Evolutionary conservation across 805 yeast species (phyloP).

Genomic region (Naumovozyma baii): DNA sequence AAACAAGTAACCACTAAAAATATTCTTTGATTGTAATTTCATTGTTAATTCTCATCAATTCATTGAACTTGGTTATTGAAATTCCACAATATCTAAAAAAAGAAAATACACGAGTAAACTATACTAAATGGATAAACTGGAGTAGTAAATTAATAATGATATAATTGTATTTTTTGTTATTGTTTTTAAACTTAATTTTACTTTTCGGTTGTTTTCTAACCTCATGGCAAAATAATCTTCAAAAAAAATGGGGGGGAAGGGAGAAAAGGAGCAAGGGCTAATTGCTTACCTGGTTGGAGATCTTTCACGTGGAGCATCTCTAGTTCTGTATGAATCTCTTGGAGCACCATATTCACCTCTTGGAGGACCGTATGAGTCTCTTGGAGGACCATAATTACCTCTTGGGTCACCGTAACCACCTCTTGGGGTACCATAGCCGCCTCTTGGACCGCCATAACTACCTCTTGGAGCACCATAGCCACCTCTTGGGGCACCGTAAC

Average conservation of each 20-base stretch:
- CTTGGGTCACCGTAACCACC: constrained; percentile 20
- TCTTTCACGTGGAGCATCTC: constrained; percentile 52
- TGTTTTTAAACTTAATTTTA: background rate
- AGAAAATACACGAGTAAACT: background rate
- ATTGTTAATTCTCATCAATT: background rate
- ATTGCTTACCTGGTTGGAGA: constrained; percentile 57
- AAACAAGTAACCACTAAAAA: background rate
- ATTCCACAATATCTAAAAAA: background rate
- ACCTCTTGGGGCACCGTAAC: constrained; percentile 29
- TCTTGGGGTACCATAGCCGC: constrained; percentile 30
- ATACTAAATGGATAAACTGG: background rate
- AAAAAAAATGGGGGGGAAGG: background rate
- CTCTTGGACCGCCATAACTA: constrained; percentile 28
- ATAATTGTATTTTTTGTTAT: background rate
- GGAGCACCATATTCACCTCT: constrained; percentile 27
- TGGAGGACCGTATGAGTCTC: constrained; percentile 26
- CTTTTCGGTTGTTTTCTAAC: too few relatives aligned
- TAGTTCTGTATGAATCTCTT: constrained; percentile 40
- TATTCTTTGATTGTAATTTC: background rate
- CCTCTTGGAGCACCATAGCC: constrained; percentile 29
- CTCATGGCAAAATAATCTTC: too few relatives aligned
- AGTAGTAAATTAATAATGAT: background rate
- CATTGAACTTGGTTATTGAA: constrained; percentile 1
- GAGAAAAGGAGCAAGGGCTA: background rate
- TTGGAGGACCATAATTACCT: constrained; percentile 25